Evolutionary conservation across 371 early-diverging fungal genomes (phyloP).

Genomic region (Lichtheimia ornata): DNA sequence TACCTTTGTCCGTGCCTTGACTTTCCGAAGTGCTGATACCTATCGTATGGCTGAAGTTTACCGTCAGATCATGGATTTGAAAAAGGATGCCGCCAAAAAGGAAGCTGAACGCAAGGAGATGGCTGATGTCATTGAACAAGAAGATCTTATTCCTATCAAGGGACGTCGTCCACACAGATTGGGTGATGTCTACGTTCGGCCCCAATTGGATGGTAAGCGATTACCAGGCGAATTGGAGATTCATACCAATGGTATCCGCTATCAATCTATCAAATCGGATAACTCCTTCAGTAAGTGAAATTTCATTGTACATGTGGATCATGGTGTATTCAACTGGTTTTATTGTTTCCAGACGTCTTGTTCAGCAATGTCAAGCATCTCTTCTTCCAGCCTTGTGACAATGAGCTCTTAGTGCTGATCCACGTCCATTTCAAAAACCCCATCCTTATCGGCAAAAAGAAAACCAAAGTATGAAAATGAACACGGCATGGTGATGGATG

Average conservation of each 20-base stretch:
- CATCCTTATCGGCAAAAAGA: constrained; percentile 97
- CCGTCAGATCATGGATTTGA: constrained; percentile 83
- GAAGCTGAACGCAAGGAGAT: constrained; percentile 93
- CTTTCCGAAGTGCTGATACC: constrained; percentile 88
- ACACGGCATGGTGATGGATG: neutral
- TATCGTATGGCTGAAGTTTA: constrained; percentile 83
- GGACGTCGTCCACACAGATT: constrained; percentile 82
- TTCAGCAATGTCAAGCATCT: constrained; percentile 98
- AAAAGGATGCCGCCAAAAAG: constrained; percentile 85
- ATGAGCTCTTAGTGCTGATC: constrained; percentile 92
- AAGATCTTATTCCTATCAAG: constrained; percentile 77
- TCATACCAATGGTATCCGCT: constrained; percentile 93
- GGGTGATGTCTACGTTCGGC: constrained; percentile 89
- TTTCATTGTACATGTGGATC: neutral
- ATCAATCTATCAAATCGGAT: constrained; percentile 81
- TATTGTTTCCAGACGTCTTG: constrained; percentile 68
- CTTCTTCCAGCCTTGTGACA: constrained; percentile 98
- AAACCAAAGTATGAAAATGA: constrained; percentile 69
- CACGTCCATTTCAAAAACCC: constrained; percentile 97
- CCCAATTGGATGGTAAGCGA: constrained; percentile 83
- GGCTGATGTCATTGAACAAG: constrained; percentile 97
- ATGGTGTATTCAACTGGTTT: neutral
- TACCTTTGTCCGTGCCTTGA: constrained; percentile 90
- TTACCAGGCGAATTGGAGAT: constrained; percentile 93
- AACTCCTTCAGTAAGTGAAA: constrained; percentile 70